Evolutionary conservation across 2,329 filamentous ascomycete genomes (phyloP).

Genomic region (Myriosclerotinia duriaeana): DNA sequence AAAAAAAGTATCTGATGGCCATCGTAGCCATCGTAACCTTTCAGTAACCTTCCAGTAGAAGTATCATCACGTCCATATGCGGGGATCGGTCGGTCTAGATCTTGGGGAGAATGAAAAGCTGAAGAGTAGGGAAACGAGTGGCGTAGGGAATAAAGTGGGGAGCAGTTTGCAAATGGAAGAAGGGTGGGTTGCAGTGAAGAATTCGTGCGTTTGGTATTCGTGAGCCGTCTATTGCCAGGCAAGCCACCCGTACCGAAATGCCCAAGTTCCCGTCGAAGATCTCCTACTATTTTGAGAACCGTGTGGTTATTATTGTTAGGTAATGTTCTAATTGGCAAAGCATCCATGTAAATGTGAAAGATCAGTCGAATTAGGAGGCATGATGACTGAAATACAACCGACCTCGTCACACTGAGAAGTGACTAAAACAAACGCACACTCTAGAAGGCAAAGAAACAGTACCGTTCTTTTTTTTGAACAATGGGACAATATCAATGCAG

Average conservation of each 20-base stretch:
- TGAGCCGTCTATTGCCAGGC: neutral
- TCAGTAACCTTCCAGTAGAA: no score
- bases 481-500: no score
- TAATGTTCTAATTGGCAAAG: neutral
- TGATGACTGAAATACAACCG: neutral
- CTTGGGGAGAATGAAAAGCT: neutral
- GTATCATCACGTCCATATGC: neutral
- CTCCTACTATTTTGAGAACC: neutral
- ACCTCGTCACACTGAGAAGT: neutral
- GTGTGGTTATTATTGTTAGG: neutral
- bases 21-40: neutral
- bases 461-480: no score
- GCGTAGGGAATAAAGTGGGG: neutral
- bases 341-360: neutral
- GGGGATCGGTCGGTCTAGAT: slow-evolving; percentile 4
- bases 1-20: neutral
- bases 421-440: neutral
- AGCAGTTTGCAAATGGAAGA: neutral
- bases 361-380: neutral
- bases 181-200: neutral
- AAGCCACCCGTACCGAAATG: neutral
- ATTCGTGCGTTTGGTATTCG: neutral
- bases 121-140: neutral
- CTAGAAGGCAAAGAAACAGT: neutral
- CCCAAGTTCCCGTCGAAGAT: neutral